A percentile compares a stretch with the other conserved stretches of the same genome.
phyloP scores from a whole-genome alignment of 352 stramenopile species.

The Globisporangium radiosum region DNA sequence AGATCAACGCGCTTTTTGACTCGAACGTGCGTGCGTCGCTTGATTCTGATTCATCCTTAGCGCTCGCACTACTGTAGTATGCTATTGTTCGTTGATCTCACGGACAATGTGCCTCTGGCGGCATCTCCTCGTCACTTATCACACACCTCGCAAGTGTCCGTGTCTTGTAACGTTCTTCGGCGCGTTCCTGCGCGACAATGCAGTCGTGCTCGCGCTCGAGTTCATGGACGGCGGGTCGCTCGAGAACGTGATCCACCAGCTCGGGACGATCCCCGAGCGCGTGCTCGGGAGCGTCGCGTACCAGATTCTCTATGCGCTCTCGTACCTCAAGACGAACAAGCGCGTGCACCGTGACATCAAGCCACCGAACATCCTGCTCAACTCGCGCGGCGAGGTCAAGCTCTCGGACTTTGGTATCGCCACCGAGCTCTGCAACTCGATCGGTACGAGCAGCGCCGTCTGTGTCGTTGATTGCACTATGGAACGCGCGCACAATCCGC shows the following conservation, averaged over 20 bases:
- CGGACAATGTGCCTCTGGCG: too few species aligned
- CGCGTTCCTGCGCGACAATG: slow-evolving; percentile 85
- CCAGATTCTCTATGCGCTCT: slow-evolving; percentile 92
- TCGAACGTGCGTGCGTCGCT: slow-evolving; percentile 31
- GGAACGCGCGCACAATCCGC: neutral
- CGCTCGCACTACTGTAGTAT: too few species aligned
- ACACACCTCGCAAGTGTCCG: slow-evolving; percentile 27
- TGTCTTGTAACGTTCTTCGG: slow-evolving; percentile 89
- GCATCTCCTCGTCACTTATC: too few species aligned
- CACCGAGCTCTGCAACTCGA: slow-evolving; percentile 82
- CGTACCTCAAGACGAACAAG: slow-evolving; percentile 91
- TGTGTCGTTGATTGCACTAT: neutral
- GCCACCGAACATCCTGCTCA: slow-evolving; percentile 93
- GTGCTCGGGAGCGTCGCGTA: slow-evolving; percentile 89
- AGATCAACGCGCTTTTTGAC: slow-evolving; percentile 87
- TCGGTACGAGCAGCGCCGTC: slow-evolving; percentile 27
- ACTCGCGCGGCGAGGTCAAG: slow-evolving; percentile 89
- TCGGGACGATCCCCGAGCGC: slow-evolving; percentile 81
- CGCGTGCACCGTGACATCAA: slow-evolving; percentile 96
- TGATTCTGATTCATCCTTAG: too few species aligned
- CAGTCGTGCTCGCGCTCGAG: slow-evolving; percentile 88
- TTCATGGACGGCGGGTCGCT: slow-evolving; percentile 93
- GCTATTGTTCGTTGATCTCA: too few species aligned
- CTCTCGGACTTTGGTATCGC: slow-evolving; percentile 97
- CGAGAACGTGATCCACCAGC: slow-evolving; percentile 78